Base-by-base conservation (phyloP, 345 rosid genomes). In the Arabidopsis arenosa region DNA sequence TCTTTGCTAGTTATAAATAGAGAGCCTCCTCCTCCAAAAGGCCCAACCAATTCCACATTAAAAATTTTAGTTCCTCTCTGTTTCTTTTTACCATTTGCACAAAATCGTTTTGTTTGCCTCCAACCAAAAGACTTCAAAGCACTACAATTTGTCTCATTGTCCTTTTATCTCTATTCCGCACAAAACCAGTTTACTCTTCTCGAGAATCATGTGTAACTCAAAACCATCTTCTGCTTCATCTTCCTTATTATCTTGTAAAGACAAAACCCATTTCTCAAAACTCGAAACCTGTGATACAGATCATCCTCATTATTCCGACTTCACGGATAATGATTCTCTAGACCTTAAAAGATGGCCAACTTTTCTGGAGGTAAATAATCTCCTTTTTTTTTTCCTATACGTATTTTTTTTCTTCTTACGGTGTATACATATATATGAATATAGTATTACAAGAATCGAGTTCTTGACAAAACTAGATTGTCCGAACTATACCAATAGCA, bases 281-380 rank as follows among this genome's bases (percentile, higher is more conserved):
- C 85, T 83, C 35, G 79, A 77, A 78, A 66, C 64, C 36, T 49
- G 35, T 78, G 70, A 60, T 66, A 28, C 85, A 72, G 78, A 72
- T 63, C 61, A 47, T 66, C 48, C 65, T 45, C 66, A 79, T 82
- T 85, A 78, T 73, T 55, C 71, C 17, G 82, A 35, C 11, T 26
- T 30, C 66, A 11, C 70, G 21, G 74, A 78, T 73, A 80, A 79
- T 57, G 82, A 68, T 30, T 77, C 82, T 30, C 83, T 80, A 21
- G 76, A 86, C 44, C 75, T 90, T 37, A 80, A 67, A 21, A 85
- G 89, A 84, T 88, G 92, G 96, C 99, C 98, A 67, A 88, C 93
- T 70, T 86, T 85, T 70, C 82, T 85, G 14, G 89, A 95, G 97
- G 99, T 95, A 80, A 59, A 36, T 39, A 10, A 8, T 44, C 1